Evolutionary conservation across 1,139 yeast species (phyloP).

Genomic region (Geotrichum citri-aurantii): DNA sequence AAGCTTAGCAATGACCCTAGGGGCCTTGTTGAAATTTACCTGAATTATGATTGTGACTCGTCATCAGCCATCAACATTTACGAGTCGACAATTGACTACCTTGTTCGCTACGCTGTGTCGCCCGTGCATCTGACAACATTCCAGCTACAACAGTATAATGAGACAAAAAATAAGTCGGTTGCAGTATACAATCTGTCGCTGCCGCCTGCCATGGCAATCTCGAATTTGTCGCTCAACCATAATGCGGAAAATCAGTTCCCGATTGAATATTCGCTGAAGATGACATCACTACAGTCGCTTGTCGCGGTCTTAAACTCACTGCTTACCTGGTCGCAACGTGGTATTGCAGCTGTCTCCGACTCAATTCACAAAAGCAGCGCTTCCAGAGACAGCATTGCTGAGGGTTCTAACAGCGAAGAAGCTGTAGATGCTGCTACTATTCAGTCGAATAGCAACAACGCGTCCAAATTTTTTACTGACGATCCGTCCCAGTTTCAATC

Average conservation of each 20-base stretch:
- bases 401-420: slow-evolving; percentile 15
- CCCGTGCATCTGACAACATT: slow-evolving; percentile 66
- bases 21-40: slow-evolving; percentile 82
- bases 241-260: slow-evolving; percentile 49
- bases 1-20: slow-evolving; percentile 84
- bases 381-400: slow-evolving; percentile 6
- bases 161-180: slow-evolving; percentile 53
- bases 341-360: slow-evolving; percentile 38
- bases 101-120: slow-evolving; percentile 66
- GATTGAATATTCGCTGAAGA: slow-evolving; percentile 71
- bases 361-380: slow-evolving; percentile 2
- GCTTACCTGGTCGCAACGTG: slow-evolving; percentile 84
- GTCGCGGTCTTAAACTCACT: slow-evolving; percentile 80
- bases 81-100: slow-evolving; percentile 71
- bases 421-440: slow-evolving; percentile 19
- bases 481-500: slow-evolving; percentile 84
- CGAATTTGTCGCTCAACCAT: slow-evolving; percentile 43
- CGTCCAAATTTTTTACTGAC: slow-evolving; percentile 37
- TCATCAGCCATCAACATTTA: slow-evolving; percentile 75
- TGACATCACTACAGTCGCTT: slow-evolving; percentile 71
- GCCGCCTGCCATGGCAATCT: slow-evolving; percentile 70
- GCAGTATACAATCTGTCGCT: slow-evolving; percentile 70
- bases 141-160: slow-evolving; percentile 63
- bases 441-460: slow-evolving; percentile 18
- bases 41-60: slow-evolving; percentile 89